These are phyloP conservation scores for Cladobotryum mycophilum DNA, from an alignment of 2,329 filamentous ascomycete genomes.

Conservation along the genomic window DNA sequence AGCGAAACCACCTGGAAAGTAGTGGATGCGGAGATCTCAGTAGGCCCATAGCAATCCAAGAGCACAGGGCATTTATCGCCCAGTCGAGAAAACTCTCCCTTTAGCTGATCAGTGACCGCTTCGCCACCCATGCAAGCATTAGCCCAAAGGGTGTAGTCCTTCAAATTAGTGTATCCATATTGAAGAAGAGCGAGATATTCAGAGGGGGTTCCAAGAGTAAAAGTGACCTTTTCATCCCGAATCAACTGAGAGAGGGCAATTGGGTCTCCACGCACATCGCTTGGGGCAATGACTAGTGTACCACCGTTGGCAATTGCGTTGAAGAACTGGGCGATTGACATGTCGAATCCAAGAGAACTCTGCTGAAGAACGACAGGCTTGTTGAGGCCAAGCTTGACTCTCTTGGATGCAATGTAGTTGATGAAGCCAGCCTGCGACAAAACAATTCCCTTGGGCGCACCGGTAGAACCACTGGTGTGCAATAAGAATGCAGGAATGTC, in stretches of 20 bases:
- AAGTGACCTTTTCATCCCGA: conserved; percentile 22
- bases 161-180: background rate
- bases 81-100: conserved; percentile 8
- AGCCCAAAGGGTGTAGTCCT: background rate
- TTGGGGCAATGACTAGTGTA: conserved; percentile 28
- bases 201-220: conserved; percentile 30
- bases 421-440: background rate
- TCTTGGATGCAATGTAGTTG: background rate
- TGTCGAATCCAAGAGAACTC: conserved; percentile 35
- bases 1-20: conserved; percentile 2
- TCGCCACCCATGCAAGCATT: background rate
- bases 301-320: conserved; percentile 30
- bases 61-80: conserved; percentile 4
- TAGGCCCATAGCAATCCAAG: conserved; percentile 26
- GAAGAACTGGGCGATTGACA: conserved; percentile 33
- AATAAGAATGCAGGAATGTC: background rate
- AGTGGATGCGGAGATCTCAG: conserved; percentile 18
- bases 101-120: background rate
- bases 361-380: conserved; percentile 30
- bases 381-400: background rate
- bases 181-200: conserved; percentile 18
- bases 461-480: background rate
- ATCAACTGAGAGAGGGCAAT: conserved; percentile 19
- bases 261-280: conserved; percentile 4
- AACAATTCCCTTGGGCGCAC: background rate